A percentile compares a stretch with the other conserved stretches of the same genome.
Conservation (phyloP, 2,329 filamentous ascomycete species). For the Ustulina deusta region DNA sequence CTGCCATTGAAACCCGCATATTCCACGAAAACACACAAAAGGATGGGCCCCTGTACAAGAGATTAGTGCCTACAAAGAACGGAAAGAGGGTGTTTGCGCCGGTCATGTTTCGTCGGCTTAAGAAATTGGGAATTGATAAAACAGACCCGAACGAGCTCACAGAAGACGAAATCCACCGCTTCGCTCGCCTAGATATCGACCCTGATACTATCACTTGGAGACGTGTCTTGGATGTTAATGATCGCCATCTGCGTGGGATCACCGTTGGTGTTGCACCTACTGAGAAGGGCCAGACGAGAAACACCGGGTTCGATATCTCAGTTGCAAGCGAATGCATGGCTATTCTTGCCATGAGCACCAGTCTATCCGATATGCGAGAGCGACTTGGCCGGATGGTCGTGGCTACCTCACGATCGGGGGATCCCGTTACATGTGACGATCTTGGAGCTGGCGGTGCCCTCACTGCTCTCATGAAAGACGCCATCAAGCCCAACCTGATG, state of each 20-base stretch:
- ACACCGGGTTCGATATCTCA: slow-evolving; percentile 97
- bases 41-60: slow-evolving; percentile 86
- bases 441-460: slow-evolving; percentile 92
- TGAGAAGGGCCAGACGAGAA: slow-evolving; percentile 87
- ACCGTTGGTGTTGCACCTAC: slow-evolving; percentile 90
- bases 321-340: slow-evolving; percentile 99
- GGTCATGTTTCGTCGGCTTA: slow-evolving; percentile 91
- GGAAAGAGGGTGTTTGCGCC: slow-evolving; percentile 88
- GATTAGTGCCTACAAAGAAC: slow-evolving; percentile 89
- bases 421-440: slow-evolving; percentile 96
- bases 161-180: slow-evolving; percentile 85
- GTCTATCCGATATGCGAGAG: slow-evolving; percentile 88
- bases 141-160: slow-evolving; percentile 92
- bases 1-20: slow-evolving; percentile 96
- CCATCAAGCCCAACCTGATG: slow-evolving; percentile 99
- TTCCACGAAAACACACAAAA: slow-evolving; percentile 98
- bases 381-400: slow-evolving; percentile 96
- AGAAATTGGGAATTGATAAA: slow-evolving; percentile 97
- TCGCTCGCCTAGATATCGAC: slow-evolving; percentile 96
- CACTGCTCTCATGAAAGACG: slow-evolving; percentile 95
- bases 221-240: slow-evolving; percentile 96
- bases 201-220: slow-evolving; percentile 98
- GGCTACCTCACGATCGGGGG: slow-evolving; percentile 84
- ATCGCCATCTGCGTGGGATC: slow-evolving; percentile 89
- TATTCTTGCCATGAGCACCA: slow-evolving; percentile 92